These are phyloP conservation scores for Pulveroboletus sp. DNA, from an alignment of 768 basidiomycete genomes.

Conservation along the genomic window DNA sequence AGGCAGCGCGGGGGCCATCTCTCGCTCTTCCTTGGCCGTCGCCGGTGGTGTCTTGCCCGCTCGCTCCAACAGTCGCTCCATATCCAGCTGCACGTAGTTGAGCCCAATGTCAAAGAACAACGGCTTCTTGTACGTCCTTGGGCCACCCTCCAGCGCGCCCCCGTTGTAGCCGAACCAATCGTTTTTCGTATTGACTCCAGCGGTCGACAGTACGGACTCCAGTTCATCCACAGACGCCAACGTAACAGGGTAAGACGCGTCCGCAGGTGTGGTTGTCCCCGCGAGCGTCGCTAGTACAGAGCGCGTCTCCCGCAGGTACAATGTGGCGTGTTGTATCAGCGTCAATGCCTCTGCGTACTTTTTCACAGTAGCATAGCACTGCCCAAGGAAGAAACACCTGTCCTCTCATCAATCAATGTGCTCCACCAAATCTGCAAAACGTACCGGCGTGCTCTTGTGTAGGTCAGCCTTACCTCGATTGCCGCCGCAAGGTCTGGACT, in stretches of 20 bases:
- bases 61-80: constrained; percentile 66
- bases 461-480: constrained; percentile 71
- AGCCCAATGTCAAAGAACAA: constrained; percentile 92
- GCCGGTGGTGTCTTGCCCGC: constrained; percentile 53
- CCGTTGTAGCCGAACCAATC: constrained; percentile 81
- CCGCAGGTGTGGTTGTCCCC: constrained; percentile 36
- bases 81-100: constrained; percentile 85
- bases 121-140: constrained; percentile 67
- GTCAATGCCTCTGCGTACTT: constrained; percentile 69
- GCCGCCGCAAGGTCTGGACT: constrained; percentile 76
- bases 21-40: constrained; percentile 12
- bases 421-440: constrained; percentile 7
- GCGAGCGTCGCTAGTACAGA: constrained; percentile 47
- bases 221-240: constrained; percentile 42
- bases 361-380: constrained; percentile 66
- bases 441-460: constrained; percentile 71
- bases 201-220: constrained; percentile 45
- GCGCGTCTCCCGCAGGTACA: constrained; percentile 71
- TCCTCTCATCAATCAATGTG: constrained; percentile 1
- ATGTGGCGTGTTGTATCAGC: constrained; percentile 63
- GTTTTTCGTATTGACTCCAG: constrained; percentile 52
- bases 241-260: constrained; percentile 52
- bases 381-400: constrained; percentile 73
- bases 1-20: constrained; percentile 16
- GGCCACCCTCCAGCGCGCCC: constrained; percentile 44